These are phyloP conservation scores for Kockovaella imperatae DNA, from an alignment of 768 basidiomycete genomes.

Conservation along the genomic window DNA sequence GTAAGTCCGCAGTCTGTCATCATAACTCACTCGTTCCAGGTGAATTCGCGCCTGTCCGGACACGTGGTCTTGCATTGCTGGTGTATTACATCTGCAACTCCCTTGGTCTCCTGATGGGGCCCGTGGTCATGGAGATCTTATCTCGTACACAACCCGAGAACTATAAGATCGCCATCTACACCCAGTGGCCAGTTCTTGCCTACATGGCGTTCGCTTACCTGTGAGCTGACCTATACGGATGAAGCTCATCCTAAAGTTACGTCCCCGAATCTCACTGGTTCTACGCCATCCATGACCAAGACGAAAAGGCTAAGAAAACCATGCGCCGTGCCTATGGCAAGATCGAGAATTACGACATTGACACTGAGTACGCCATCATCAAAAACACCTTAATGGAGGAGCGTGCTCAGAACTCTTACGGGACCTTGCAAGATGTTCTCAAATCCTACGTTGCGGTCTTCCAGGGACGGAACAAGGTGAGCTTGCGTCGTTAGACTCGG, in stretches of 20 bases:
- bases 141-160: too few species aligned
- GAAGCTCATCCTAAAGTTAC: too few species aligned
- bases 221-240: too few species aligned
- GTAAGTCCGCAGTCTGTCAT: not conserved
- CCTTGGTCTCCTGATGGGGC: not conserved
- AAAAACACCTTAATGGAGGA: constrained; percentile 16
- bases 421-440: constrained; percentile 10
- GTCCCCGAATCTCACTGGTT: too few species aligned
- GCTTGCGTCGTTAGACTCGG: not conserved
- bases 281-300: constrained; percentile 12
- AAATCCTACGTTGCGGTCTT: constrained; percentile 16
- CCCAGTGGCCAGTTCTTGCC: too few species aligned
- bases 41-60: too few species aligned
- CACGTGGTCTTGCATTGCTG: not conserved
- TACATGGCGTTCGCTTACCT: too few species aligned
- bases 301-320: constrained; percentile 8
- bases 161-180: too few species aligned
- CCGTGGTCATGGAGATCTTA: not conserved
- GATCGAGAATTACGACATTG: constrained; percentile 17
- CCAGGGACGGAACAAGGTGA: constrained; percentile 13
- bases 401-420: not conserved
- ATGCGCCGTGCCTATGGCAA: constrained; percentile 14
- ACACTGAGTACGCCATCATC: constrained; percentile 15
- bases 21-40: not conserved
- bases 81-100: not conserved